Percentiles rank a stretch among this genome's conserved stretches.
Conservation (phyloP, 2,329 filamentous ascomycete genomes). For the Mycocentrospora acerina region DNA sequence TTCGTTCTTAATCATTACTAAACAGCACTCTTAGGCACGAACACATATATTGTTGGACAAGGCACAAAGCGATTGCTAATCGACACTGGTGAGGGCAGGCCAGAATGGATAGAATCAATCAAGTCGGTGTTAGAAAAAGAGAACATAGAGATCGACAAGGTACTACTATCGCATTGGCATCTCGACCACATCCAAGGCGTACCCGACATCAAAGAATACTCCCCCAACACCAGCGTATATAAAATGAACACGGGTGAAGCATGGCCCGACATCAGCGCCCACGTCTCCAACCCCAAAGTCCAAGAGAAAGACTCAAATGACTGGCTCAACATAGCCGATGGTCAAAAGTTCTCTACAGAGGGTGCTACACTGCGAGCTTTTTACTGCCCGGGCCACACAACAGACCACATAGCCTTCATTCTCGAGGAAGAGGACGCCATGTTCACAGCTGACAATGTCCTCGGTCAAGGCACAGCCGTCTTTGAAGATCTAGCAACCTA, state of each 20-base stretch:
- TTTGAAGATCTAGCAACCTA: constrained; percentile 77
- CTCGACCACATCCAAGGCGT: constrained; percentile 81
- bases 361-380: constrained; percentile 69
- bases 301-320: no score
- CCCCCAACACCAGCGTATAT: constrained; percentile 64
- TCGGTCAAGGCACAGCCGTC: constrained; percentile 83
- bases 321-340: constrained; percentile 54
- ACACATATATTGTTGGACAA: constrained; percentile 88
- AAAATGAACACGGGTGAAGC: constrained; percentile 60
- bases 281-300: no score
- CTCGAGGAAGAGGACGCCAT: constrained; percentile 77
- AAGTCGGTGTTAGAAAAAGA: constrained; percentile 66
- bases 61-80: constrained; percentile 75
- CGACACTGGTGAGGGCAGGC: constrained; percentile 83
- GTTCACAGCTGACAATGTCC: constrained; percentile 86
- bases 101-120: constrained; percentile 70
- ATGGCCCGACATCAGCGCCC: constrained; percentile 57
- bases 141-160: constrained; percentile 65
- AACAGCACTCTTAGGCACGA: constrained; percentile 64
- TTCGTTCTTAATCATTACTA: constrained; percentile 7
- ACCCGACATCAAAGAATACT: constrained; percentile 64
- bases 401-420: constrained; percentile 78
- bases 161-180: constrained; percentile 91
- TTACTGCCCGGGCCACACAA: constrained; percentile 73
- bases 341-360: constrained; percentile 57